These are phyloP conservation scores for Trichophyton rubrum DNA, from an alignment of 2,329 filamentous ascomycete genomes.

Conservation along the genomic window DNA sequence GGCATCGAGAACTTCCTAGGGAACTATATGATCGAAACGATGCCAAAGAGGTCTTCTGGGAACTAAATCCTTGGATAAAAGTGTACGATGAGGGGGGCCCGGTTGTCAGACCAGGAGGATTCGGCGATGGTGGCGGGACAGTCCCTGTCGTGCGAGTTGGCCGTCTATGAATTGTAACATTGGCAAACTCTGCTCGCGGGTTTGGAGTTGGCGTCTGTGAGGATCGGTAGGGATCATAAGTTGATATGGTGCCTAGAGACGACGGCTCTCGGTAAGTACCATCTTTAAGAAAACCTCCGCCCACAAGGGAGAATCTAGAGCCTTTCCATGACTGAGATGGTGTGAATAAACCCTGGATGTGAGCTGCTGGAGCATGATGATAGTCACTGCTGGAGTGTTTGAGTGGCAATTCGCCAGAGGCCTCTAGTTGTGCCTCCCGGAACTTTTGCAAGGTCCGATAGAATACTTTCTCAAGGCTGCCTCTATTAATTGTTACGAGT, in stretches of 20 bases:
- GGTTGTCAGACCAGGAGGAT: neutral
- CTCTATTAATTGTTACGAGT: constrained; percentile 34
- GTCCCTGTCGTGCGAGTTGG: constrained; percentile 10
- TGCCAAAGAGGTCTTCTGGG: constrained; percentile 24
- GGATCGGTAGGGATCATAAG: constrained; percentile 75
- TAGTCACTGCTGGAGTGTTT: constrained; percentile 85
- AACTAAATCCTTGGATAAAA: constrained; percentile 15
- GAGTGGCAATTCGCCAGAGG: constrained; percentile 63
- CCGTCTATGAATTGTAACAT: constrained; percentile 54
- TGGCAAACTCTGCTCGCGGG: constrained; percentile 48
- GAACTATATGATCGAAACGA: constrained; percentile 37
- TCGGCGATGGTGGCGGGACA: neutral
- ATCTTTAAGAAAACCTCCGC: constrained; percentile 39
- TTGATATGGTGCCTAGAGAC: constrained; percentile 38
- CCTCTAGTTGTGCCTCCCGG: constrained; percentile 70
- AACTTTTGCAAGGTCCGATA: constrained; percentile 77
- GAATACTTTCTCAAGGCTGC: constrained; percentile 86
- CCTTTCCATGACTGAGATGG: constrained; percentile 29
- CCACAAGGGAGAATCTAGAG: constrained; percentile 46
- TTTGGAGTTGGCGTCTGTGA: constrained; percentile 44
- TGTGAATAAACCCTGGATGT: constrained; percentile 13
- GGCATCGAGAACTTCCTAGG: constrained; percentile 35
- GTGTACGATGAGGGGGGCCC: constrained; percentile 8
- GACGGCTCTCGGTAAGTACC: constrained; percentile 38
- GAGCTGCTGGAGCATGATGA: constrained; percentile 51